Conservation (phyloP, 2,329 filamentous ascomycete genomes). For the Penicillium paneum region DNA sequence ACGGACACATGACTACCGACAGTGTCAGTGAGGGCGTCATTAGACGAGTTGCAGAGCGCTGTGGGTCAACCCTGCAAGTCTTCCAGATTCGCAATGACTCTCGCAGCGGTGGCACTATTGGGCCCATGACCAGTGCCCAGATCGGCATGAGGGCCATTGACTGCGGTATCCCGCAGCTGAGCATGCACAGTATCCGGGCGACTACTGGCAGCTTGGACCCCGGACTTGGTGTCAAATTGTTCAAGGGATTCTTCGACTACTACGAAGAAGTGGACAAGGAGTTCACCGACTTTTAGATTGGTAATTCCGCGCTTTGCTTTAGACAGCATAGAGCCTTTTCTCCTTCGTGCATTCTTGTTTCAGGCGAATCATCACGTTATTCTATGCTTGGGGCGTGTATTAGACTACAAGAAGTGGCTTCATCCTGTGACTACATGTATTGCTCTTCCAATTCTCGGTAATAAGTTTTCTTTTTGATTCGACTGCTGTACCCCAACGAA, state of each 20-base stretch:
- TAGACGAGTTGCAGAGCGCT: slow-evolving; percentile 71
- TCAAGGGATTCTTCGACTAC: slow-evolving; percentile 82
- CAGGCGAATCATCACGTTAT: not conserved
- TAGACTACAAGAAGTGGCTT: not conserved
- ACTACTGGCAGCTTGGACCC: slow-evolving; percentile 84
- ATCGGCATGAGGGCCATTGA: slow-evolving; percentile 83
- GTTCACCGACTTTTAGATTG: slow-evolving; percentile 52
- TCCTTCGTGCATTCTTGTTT: not conserved
- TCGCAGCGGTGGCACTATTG: slow-evolving; percentile 88
- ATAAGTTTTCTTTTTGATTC: not conserved
- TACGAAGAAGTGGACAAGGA: slow-evolving; percentile 82
- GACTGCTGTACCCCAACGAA: slow-evolving; percentile 2
- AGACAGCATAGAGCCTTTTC: not conserved
- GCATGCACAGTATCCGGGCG: slow-evolving; percentile 89
- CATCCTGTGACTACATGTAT: not conserved
- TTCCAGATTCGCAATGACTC: slow-evolving; percentile 96
- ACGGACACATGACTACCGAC: slow-evolving; percentile 96
- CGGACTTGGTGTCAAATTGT: slow-evolving; percentile 80
- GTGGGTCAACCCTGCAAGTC: slow-evolving; percentile 69
- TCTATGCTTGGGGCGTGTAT: not conserved
- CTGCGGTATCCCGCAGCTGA: slow-evolving; percentile 84
- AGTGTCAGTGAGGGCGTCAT: slow-evolving; percentile 78
- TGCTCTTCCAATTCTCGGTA: not conserved
- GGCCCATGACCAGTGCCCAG: slow-evolving; percentile 76
- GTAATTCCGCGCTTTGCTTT: not conserved